These are phyloP conservation scores for Camelina laxa DNA, from an alignment of 345 rosid species.

Conservation along the genomic window DNA sequence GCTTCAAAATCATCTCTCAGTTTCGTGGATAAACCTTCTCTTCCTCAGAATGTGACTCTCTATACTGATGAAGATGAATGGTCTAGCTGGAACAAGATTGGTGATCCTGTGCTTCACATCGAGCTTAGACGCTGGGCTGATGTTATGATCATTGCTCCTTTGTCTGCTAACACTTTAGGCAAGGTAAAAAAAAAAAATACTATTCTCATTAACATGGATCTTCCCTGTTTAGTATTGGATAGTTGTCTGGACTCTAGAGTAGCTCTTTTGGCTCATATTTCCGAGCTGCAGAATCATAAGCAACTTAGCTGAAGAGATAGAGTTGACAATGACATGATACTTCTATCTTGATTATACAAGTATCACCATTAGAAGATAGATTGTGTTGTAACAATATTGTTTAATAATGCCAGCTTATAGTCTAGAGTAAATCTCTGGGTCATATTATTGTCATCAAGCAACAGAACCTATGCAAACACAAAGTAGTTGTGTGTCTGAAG, in stretches of 20 bases:
- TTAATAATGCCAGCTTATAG: background rate
- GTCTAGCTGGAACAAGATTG: conserved; percentile 74
- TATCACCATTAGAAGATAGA: background rate
- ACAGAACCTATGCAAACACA: background rate
- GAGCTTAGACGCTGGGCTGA: conserved; percentile 88
- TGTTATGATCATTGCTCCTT: conserved; percentile 80
- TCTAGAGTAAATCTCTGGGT: background rate
- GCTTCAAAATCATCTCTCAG: conserved; percentile 68
- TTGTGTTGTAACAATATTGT: background rate
- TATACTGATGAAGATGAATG: conserved; percentile 82
- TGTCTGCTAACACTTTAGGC: conserved; percentile 83
- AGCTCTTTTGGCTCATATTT: background rate
- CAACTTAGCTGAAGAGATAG: background rate
- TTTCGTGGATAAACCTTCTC: conserved; percentile 66
- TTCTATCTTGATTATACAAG: background rate
- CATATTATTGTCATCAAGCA: background rate
- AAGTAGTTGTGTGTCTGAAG: background rate
- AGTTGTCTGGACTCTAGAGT: background rate
- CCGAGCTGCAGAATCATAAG: background rate
- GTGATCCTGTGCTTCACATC: conserved; percentile 79
- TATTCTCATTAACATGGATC: background rate
- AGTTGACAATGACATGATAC: background rate
- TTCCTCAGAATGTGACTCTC: conserved; percentile 64
- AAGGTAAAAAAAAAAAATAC: conserved; percentile 51
- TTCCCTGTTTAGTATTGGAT: background rate